Evolutionary conservation across 345 rosid genomes (phyloP).

Genomic region (Bruguiera parviflora): DNA sequence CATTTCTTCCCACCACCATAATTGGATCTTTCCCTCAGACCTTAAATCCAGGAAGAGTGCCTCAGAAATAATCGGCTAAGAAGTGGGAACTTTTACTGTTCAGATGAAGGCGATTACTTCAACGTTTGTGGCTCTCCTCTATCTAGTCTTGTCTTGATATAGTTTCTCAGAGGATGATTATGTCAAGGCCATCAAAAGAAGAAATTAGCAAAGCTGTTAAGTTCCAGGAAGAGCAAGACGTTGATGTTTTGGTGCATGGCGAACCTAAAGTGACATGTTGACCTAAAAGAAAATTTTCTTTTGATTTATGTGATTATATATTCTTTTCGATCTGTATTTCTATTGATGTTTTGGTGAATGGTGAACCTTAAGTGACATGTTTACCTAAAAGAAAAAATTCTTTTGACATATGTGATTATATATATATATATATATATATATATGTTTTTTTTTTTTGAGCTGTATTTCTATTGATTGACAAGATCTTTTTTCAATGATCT

Average conservation of each 20-base stretch:
- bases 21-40: slow-evolving; percentile 96
- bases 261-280: slow-evolving; percentile 77
- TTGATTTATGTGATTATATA: no score
- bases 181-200: slow-evolving; percentile 76
- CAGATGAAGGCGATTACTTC: background rate
- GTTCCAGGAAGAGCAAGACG: slow-evolving; percentile 82
- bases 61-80: slow-evolving; percentile 95
- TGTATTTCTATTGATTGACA: background rate
- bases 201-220: slow-evolving; percentile 86
- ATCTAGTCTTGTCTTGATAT: background rate
- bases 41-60: slow-evolving; percentile 80
- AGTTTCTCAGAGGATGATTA: slow-evolving; percentile 91
- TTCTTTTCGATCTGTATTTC: background rate
- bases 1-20: slow-evolving; percentile 85
- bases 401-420: no score
- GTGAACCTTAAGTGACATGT: no score
- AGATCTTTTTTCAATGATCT: no score
- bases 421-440: no score
- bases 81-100: slow-evolving; percentile 43
- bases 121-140: background rate
- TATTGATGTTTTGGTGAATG: no score
- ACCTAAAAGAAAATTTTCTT: background rate
- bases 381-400: no score
- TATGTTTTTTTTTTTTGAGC: no score
- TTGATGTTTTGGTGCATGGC: slow-evolving; percentile 93